Base-by-base conservation (phyloP, 768 basidiomycete species). In the Pleurotus citrinopileatus region DNA sequence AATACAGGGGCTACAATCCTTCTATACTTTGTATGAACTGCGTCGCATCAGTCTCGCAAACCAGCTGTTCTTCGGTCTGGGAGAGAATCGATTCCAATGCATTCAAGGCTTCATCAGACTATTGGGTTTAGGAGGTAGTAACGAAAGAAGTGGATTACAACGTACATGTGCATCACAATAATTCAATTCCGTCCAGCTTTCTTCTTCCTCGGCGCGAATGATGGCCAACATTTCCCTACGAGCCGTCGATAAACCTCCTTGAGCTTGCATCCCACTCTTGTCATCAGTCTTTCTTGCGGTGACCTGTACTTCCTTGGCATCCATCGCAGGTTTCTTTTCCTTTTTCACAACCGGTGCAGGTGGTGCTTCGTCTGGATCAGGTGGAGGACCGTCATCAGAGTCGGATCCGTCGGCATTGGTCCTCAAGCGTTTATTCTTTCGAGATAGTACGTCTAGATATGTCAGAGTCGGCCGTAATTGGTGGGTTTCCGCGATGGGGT, bases 391-490 rank as follows among this genome's bases (percentile, higher is more conserved):
- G 51, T 89, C 86, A 53, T 91, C 89, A 5, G 84, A 85, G 42
- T 91, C 90, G 1, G 85, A 85, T 53, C 86, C 89, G 6, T 76
- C 82, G 28, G 61, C 69, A 12, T 65, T 78, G 37, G 72, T 70
- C 19, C 74, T 72, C 43, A 66, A 64, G 19, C 79, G 82, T 60
- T 75, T 81, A 56, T 67, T 73, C 71, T 86, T 90, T 32, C 82
- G 82, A 20, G 84, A 83, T 52, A 87, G 65, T 55, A 81, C 68
- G 64, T 94, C 92, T 57, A 94, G 75, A 69, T 94, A 90, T 15
- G 88, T 89, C 59, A 93, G 69, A 2, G 87, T 86, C 7, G 91
- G 91, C 42, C 91, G 84, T 59, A 94, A 77, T 66, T 94, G 92
- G 63, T 92, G 87, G 0, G 82, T 86, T 70, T 90, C 82, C 57